Conservation (phyloP, 2,329 filamentous ascomycete species). For the Didymella glomerata region DNA sequence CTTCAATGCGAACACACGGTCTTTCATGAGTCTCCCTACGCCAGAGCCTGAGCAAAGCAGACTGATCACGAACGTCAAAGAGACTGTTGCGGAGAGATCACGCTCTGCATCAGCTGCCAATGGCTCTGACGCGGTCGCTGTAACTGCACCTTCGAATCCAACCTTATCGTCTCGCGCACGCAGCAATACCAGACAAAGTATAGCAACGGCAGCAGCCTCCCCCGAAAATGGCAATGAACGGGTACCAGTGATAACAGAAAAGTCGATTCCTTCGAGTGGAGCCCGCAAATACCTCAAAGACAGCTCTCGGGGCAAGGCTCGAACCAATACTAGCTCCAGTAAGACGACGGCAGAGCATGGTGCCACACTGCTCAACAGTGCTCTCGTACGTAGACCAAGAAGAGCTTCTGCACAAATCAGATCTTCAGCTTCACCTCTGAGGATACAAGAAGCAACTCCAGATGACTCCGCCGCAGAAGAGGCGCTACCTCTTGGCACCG, state of each 20-base stretch:
- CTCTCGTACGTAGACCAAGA: background rate
- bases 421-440: no score
- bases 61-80: no score
- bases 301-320: background rate
- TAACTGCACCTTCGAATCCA: background rate
- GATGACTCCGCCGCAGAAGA: constrained; percentile 9
- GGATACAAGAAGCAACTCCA: constrained; percentile 5
- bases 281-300: background rate
- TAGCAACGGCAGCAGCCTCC: background rate
- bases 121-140: background rate
- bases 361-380: background rate
- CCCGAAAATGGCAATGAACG: background rate
- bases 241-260: no score
- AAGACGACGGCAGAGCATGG: background rate
- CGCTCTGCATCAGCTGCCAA: background rate
- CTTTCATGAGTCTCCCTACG: background rate
- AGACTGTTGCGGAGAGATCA: background rate
- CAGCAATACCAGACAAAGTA: background rate
- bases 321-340: background rate
- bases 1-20: background rate
- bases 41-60: constrained; percentile 2
- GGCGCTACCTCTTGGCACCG: background rate
- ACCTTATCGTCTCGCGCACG: background rate
- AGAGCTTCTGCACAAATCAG: background rate
- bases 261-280: background rate